Evolutionary conservation across 306 rosid genomes (phyloP).

Genomic region (Senna tora): DNA sequence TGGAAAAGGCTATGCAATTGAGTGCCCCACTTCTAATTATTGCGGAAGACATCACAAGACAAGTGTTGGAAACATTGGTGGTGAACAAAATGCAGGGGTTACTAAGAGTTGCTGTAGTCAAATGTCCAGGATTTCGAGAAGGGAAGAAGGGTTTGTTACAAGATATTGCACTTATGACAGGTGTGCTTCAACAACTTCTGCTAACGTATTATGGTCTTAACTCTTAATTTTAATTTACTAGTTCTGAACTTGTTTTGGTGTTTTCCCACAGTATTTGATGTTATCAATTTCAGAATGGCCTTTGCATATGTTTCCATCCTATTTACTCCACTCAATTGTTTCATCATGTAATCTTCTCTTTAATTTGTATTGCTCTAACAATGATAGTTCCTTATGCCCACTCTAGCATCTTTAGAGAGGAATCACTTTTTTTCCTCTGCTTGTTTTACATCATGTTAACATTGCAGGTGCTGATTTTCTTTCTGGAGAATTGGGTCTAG

Average conservation of each 20-base stretch:
- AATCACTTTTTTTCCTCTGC: slow-evolving; percentile 25
- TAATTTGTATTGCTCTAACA: background rate
- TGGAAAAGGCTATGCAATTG: slow-evolving; percentile 89
- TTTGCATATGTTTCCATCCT: background rate
- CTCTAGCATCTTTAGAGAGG: slow-evolving; percentile 3
- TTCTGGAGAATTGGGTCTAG: slow-evolving; percentile 84
- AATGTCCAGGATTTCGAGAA: slow-evolving; percentile 86
- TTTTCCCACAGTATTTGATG: too few species aligned
- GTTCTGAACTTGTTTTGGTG: too few species aligned
- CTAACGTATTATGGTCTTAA: too few species aligned
- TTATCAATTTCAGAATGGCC: background rate
- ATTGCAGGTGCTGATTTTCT: slow-evolving; percentile 90
- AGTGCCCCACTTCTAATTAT: slow-evolving; percentile 85
- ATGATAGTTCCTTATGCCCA: background rate
- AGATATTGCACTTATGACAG: slow-evolving; percentile 96
- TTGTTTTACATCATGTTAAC: slow-evolving; percentile 41
- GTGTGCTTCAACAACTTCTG: slow-evolving; percentile 47
- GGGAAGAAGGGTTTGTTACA: slow-evolving; percentile 86
- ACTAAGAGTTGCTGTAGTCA: slow-evolving; percentile 81
- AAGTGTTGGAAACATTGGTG: slow-evolving; percentile 79
- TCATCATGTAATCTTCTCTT: background rate
- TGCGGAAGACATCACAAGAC: slow-evolving; percentile 80
- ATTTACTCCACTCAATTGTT: background rate
- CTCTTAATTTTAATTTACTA: too few species aligned
- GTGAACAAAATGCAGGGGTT: slow-evolving; percentile 89